Evolutionary conservation across 2,329 filamentous ascomycete genomes (phyloP), one percentile per base, ranked within the genome.

Genomic region (Cladophialophora exuberans): DNA sequence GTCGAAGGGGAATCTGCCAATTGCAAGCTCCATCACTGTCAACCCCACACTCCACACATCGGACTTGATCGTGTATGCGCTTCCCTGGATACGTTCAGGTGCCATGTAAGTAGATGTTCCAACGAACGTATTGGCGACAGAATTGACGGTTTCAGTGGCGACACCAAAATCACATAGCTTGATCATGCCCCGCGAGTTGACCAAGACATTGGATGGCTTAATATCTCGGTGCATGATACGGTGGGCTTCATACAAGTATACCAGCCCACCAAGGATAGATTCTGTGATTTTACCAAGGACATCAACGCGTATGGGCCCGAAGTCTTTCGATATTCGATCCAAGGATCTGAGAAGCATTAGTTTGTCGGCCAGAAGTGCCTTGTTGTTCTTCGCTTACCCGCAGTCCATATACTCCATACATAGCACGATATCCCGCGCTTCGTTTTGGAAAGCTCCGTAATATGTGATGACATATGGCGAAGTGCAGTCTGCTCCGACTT

Each of bases 391-490:
- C n/a, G 77, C 89, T 74, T 82, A 97, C 94, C 94, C 94, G 70
- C 93, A 90, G 74, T 99, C 94, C 90, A 96, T 96, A 71, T 99
- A 97, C 73, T 99, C 94, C 94, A 99, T 99, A 73, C 94, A 99
- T 87, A 99, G 93, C 65, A 97, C 95, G 56, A 99, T 95, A 76
- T 99, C 94, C 69, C 95, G 93, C 59, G 91, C 91, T 69, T 95
- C 89, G 70, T 96, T 97, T 68, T 97, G 83, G 70, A 97, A 99
- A 31, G 94, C 94, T 57, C 94, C 94, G 69, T 97, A 97, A 73
- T 97, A 99, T 51, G 88, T 96, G 57, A 99, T 94, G 67, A 99
- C 97, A 72, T 95, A 92, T 58, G 94, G 89, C 18, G 90, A 97
- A 69, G 96, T 94, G 74, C 94, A 99, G 68, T 95, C 90, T 70